These are phyloP conservation scores for Leccinum imitatum DNA, from an alignment of 768 basidiomycete species.

Conservation along the genomic window DNA sequence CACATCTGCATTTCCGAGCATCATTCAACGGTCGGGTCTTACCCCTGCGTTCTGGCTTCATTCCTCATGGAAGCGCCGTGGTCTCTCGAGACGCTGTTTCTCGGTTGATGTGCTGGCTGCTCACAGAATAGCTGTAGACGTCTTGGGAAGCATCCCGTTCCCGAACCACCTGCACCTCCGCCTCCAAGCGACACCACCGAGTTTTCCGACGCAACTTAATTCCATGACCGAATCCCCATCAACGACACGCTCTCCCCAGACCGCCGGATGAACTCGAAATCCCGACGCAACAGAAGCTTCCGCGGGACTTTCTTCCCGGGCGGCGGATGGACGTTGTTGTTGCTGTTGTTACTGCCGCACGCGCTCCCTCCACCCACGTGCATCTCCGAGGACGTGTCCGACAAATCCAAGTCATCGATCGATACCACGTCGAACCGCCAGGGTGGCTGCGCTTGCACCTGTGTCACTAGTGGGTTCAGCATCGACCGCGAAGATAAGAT, in stretches of 20 bases:
- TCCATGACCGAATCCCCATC: slow-evolving; percentile 59
- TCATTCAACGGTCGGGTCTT: too few species aligned
- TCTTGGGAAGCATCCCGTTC: slow-evolving; percentile 25
- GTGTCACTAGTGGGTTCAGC: slow-evolving; percentile 31
- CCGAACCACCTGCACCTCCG: slow-evolving; percentile 27
- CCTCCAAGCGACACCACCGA: slow-evolving; percentile 39
- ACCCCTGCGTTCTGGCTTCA: too few species aligned
- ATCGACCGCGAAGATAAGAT: slow-evolving; percentile 31
- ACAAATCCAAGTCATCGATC: slow-evolving; percentile 78
- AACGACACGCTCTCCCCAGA: too few species aligned
- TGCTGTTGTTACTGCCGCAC: too few species aligned
- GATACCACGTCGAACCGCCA: slow-evolving; percentile 74
- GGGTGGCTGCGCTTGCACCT: slow-evolving; percentile 40
- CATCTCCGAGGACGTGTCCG: slow-evolving; percentile 66
- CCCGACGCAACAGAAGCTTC: slow-evolving; percentile 69
- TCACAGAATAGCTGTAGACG: too few species aligned
- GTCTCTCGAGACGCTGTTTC: background rate
- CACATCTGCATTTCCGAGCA: too few species aligned
- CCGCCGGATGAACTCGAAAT: slow-evolving; percentile 78
- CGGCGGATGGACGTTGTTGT: slow-evolving; percentile 36
- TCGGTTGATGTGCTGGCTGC: background rate
- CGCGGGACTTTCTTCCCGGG: slow-evolving; percentile 55
- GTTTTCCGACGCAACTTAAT: slow-evolving; percentile 53
- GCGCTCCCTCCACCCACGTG: slow-evolving; percentile 28
- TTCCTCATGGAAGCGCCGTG: background rate